These are phyloP conservation scores for Phytopythium sindhum DNA, from an alignment of 352 stramenopile species.

Conservation along the genomic window DNA sequence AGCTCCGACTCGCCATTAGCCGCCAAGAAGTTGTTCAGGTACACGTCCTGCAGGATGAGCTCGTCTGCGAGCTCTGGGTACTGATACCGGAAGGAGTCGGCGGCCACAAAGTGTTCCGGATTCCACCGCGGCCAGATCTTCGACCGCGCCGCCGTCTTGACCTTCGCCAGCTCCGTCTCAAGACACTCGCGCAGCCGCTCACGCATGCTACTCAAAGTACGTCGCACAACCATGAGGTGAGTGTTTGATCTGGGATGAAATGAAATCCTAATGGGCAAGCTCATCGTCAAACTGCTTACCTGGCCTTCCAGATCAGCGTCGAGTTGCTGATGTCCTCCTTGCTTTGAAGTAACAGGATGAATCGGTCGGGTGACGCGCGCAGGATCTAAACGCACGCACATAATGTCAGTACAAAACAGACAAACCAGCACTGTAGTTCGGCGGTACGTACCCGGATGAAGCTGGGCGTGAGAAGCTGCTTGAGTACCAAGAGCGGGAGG, in stretches of 20 bases:
- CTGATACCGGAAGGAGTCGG: constrained; percentile 83
- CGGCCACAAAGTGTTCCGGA: constrained; percentile 80
- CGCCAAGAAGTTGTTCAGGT: constrained; percentile 77
- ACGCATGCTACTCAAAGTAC: constrained; percentile 38
- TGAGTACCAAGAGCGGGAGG: constrained; percentile 52
- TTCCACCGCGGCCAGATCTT: constrained; percentile 76
- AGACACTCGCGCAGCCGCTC: constrained; percentile 52
- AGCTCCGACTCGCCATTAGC: constrained; percentile 44
- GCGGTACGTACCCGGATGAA: constrained; percentile 53
- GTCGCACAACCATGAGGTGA: neutral
- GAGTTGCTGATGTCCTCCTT: constrained; percentile 57
- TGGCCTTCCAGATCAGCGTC: constrained; percentile 72
- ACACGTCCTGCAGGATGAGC: constrained; percentile 77
- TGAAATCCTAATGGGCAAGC: neutral
- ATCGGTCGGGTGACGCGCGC: constrained; percentile 50
- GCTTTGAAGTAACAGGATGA: constrained; percentile 58
- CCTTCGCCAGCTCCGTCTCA: constrained; percentile 51
- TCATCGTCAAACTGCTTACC: neutral
- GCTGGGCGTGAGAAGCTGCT: constrained; percentile 76
- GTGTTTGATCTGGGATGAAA: neutral
- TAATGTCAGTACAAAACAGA: constrained; percentile 3
- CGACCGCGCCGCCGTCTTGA: constrained; percentile 48
- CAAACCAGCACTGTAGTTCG: neutral
- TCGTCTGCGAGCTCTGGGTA: constrained; percentile 74
- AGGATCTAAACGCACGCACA: constrained; percentile 35